Conservation (phyloP, 2,329 filamentous ascomycete genomes). For the Aspergillus amoenus region DNA sequence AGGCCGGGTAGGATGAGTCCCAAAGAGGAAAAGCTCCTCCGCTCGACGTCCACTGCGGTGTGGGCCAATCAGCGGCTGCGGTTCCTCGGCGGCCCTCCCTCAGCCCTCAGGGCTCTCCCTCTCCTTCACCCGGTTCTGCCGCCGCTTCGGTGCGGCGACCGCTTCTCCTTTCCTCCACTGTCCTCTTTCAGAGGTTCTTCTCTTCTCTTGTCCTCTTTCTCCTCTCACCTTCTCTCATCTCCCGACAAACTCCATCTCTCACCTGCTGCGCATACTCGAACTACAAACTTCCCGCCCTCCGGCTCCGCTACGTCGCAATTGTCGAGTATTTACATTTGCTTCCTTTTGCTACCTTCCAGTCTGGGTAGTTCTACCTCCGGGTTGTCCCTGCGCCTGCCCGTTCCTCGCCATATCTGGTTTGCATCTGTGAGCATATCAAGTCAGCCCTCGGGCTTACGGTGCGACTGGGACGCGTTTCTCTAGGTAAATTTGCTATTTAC, state of each 20-base stretch:
- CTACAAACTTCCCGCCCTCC: conserved; percentile 7
- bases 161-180: conserved; percentile 35
- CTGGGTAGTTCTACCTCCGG: background rate
- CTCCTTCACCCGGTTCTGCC: conserved; percentile 27
- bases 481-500: conserved; percentile 14
- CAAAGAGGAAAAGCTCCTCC: conserved; percentile 32
- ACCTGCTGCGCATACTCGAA: conserved; percentile 10
- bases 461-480: conserved; percentile 26
- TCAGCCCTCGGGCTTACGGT: conserved; percentile 14
- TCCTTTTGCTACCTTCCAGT: background rate
- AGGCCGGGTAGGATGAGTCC: conserved; percentile 11
- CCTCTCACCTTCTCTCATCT: conserved; percentile 4
- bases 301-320: conserved; percentile 8
- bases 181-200: conserved; percentile 18
- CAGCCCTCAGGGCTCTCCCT: conserved; percentile 25
- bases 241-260: conserved; percentile 2
- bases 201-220: conserved; percentile 21
- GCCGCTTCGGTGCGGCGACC: conserved; percentile 27
- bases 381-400: conserved; percentile 9
- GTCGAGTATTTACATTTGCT: conserved; percentile 16
- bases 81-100: conserved; percentile 33
- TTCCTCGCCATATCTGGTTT: conserved; percentile 3
- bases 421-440: conserved; percentile 10
- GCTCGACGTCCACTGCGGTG: conserved; percentile 32
- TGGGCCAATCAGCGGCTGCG: conserved; percentile 32